Conservation (phyloP, 352 stramenopile genomes). For the Peronospora destructor region DNA sequence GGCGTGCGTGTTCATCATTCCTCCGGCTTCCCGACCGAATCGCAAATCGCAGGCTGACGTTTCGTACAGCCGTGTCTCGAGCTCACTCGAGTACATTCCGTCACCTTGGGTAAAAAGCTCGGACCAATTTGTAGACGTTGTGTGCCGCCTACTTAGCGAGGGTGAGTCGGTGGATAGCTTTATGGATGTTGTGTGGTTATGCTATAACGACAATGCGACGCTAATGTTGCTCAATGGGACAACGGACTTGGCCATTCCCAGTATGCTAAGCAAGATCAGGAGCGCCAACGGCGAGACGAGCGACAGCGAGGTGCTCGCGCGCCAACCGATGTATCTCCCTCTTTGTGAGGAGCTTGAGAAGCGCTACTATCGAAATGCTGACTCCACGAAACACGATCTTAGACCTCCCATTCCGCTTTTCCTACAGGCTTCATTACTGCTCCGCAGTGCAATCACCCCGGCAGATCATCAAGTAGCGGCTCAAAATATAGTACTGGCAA, state of each 20-base stretch:
- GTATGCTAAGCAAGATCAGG: conserved; percentile 50
- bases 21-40: conserved; percentile 68
- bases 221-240: conserved; percentile 49
- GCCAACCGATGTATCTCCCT: conserved; percentile 52
- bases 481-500: conserved; percentile 33
- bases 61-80: conserved; percentile 75
- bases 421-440: conserved; percentile 50
- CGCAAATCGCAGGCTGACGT: conserved; percentile 78
- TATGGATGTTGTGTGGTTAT: conserved; percentile 72
- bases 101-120: conserved; percentile 42
- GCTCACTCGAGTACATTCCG: conserved; percentile 64
- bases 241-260: conserved; percentile 44
- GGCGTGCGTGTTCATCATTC: conserved; percentile 61
- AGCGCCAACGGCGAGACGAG: conserved; percentile 17
- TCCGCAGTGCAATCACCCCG: conserved; percentile 50
- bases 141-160: conserved; percentile 50
- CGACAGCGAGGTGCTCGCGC: conserved; percentile 20
- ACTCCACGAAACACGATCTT: neutral
- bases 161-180: conserved; percentile 56
- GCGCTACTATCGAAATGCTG: conserved; percentile 24
- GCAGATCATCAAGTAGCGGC: conserved; percentile 38
- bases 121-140: conserved; percentile 36
- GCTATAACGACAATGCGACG: conserved; percentile 59
- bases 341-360: conserved; percentile 55
- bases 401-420: conserved; percentile 30